Base-by-base conservation (phyloP, 805 yeast species). In the Blastobotrys mokoenaii region DNA sequence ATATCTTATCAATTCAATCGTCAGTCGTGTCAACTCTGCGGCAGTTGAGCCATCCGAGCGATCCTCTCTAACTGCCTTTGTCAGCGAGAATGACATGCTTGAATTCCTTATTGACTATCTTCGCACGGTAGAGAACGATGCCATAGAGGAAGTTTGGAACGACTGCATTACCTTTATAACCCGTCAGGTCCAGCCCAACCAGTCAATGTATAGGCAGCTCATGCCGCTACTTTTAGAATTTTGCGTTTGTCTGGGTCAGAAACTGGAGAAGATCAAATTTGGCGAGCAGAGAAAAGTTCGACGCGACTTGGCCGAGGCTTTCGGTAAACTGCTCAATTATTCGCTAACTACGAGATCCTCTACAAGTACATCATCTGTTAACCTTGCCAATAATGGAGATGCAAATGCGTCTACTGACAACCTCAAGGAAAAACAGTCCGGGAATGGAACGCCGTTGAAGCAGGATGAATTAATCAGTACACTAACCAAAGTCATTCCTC, bases 61-160 rank as follows among this genome's bases (percentile, higher is more conserved):
- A 44, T 75, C 85, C 0, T 67, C 77, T 1, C 55, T 79, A 53
- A 68, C 70, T 20, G 45, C 73, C 12, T 67, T 68, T 8, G 59
- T 82, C 2, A 56, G 70, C 4, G 78, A 72, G 7, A 61, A 57
- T 32, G 69, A 66, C 7, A 54, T 82, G 10, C 66, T 78, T 1
- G 53, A 56, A 1, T 84, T 84, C 57, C 61, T 88, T 47, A 69
- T 78, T 6, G 67, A 65, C 0, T 93, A 90, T 59, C 65, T 82
- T 17, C 65, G 65, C 3, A 73, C 88, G 0, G 65, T 89, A 34
- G 95, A 84, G 51, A 73, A 73, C 49, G 95, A 87, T 54, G 78
- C 85, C 0, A 67, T 87, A 41, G 88, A 83, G 48, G 97, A 90
- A 47, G 73, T 88, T 15, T 90, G 88, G 80, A 61, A 62, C 8